Percentiles rank a stretch among this genome's conserved stretches.
These are phyloP conservation scores for Pseudocercospora crystallina DNA, from an alignment of 2,329 filamentous ascomycete species.

Conservation along the genomic window DNA sequence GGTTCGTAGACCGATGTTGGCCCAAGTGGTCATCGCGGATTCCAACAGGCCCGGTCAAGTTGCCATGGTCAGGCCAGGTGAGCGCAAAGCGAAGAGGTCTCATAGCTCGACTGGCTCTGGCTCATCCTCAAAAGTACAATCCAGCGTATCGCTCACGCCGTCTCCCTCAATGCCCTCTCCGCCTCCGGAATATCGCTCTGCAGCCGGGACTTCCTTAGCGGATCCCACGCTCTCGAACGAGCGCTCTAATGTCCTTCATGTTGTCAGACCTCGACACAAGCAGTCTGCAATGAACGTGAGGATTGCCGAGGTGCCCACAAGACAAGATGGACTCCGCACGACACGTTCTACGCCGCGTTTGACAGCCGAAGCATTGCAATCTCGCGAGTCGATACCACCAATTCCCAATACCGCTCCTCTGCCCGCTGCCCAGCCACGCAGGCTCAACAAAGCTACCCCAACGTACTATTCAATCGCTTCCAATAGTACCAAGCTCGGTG, in stretches of 20 bases:
- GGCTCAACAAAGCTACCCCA: constrained; percentile 34
- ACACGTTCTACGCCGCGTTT: constrained; percentile 18
- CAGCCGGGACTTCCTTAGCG: background rate
- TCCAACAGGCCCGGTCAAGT: constrained; percentile 30
- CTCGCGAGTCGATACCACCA: constrained; percentile 2
- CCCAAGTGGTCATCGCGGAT: constrained; percentile 31
- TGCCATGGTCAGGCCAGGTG: constrained; percentile 28
- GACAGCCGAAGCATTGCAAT: background rate
- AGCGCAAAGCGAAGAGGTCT: constrained; percentile 21
- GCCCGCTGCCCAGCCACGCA: background rate
- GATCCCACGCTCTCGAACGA: too few relatives aligned
- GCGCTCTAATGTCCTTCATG: too few relatives aligned
- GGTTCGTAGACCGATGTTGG: constrained; percentile 26
- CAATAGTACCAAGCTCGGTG: constrained; percentile 49
- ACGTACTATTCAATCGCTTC: constrained; percentile 46
- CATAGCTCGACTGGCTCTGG: background rate
- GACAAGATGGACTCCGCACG: constrained; percentile 8
- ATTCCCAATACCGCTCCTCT: constrained; percentile 7
- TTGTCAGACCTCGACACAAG: constrained; percentile 7
- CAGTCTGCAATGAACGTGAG: constrained; percentile 11
- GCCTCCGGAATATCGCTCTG: constrained; percentile 8
- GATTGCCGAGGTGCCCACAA: background rate
- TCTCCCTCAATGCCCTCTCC: constrained; percentile 1
- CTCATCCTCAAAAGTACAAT: constrained; percentile 9
- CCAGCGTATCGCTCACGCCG: constrained; percentile 7